phyloP scores from a whole-genome alignment of 164 flowering plant genomes.

The Buxus sempervirens region DNA sequence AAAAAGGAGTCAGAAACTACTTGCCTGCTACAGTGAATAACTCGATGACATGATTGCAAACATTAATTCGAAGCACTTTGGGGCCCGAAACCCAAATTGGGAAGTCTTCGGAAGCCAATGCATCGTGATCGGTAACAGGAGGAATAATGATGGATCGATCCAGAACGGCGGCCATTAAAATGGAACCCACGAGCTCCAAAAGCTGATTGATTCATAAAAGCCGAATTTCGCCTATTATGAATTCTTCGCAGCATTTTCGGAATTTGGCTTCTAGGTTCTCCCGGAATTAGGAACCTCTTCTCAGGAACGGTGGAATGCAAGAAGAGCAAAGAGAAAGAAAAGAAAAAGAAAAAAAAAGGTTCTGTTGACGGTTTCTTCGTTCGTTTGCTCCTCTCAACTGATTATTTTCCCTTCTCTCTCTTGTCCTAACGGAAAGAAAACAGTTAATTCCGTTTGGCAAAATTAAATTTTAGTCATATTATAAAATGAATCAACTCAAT shows the following conservation, averaged over 20 bases:
- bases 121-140: constrained; percentile 88
- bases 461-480: no score
- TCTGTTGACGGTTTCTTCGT: constrained; percentile 13
- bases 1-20: constrained; percentile 2
- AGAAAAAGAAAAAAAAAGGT: constrained; percentile 5
- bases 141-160: constrained; percentile 87
- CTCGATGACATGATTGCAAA: constrained; percentile 65
- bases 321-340: constrained; percentile 23
- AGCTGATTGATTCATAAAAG: constrained; percentile 89
- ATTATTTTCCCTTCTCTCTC: not conserved
- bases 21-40: constrained; percentile 57
- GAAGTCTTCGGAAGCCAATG: constrained; percentile 89
- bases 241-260: constrained; percentile 22
- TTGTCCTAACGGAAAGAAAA: no score
- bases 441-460: no score
- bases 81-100: constrained; percentile 82
- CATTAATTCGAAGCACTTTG: constrained; percentile 50
- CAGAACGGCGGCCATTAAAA: constrained; percentile 64
- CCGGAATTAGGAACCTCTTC: constrained; percentile 12
- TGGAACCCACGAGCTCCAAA: constrained; percentile 76
- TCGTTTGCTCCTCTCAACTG: constrained; percentile 15
- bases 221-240: constrained; percentile 31
- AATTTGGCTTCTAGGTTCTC: constrained; percentile 8
- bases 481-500: no score
- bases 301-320: constrained; percentile 27